Evolutionary conservation across 1,284 basidiomycete species (phyloP).

Genomic region (Cutaneotrichosporon cutaneum): DNA sequence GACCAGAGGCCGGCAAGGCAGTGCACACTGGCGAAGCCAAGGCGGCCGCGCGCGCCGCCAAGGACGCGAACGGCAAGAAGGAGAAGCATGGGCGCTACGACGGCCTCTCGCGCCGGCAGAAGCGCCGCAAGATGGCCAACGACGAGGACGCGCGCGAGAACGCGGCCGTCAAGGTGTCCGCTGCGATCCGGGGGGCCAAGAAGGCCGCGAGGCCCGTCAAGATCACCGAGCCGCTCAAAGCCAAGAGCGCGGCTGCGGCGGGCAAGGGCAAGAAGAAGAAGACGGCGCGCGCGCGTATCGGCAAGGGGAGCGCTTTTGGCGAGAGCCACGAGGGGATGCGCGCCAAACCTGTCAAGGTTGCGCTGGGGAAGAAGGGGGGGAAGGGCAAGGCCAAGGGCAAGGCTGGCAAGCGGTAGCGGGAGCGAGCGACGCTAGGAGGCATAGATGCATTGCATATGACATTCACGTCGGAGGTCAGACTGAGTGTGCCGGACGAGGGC

Average conservation of each 20-base stretch:
- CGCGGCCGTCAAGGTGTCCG: conserved; percentile 59
- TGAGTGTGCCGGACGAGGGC: too few relatives aligned
- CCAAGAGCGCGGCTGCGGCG: conserved; percentile 20
- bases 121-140: conserved; percentile 78
- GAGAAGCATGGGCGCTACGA: conserved; percentile 79
- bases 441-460: background rate
- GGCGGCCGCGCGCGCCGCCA: conserved; percentile 51
- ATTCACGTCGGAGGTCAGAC: too few relatives aligned
- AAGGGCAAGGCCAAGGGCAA: conserved; percentile 31
- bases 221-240: conserved; percentile 50
- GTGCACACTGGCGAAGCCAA: conserved; percentile 55
- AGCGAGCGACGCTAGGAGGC: background rate
- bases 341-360: conserved; percentile 44
- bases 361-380: conserved; percentile 44
- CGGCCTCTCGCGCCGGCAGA: conserved; percentile 76
- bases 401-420: conserved; percentile 1
- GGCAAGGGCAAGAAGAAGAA: conserved; percentile 16
- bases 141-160: conserved; percentile 68
- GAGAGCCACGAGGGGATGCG: conserved; percentile 45
- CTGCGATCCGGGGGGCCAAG: conserved; percentile 81
- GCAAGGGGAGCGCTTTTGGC: conserved; percentile 39
- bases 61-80: conserved; percentile 50
- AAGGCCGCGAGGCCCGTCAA: conserved; percentile 65
- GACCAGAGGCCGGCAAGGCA: conserved; percentile 67
- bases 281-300: conserved; percentile 9